A percentile compares a stretch with the other conserved stretches of the same genome.
Evolutionary conservation across 805 yeast genomes (phyloP).

Genomic region (Yarrowia keelungensis): DNA sequence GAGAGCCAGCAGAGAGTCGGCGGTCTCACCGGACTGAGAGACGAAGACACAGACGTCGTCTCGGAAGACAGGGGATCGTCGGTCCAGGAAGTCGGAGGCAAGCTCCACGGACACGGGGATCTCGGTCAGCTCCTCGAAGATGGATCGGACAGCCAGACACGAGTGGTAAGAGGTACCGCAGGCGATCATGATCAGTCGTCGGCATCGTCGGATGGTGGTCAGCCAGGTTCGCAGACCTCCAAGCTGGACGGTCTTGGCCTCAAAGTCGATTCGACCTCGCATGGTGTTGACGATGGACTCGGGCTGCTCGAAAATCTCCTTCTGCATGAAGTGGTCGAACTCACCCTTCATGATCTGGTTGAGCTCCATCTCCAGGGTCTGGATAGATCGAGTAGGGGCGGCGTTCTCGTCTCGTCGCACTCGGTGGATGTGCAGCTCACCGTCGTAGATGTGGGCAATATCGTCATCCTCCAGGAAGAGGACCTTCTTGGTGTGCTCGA

Average conservation of each 20-base stretch:
- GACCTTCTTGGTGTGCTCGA: constrained; percentile 96
- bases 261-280: constrained; percentile 98
- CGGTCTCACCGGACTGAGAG: constrained; percentile 99
- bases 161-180: constrained; percentile 99
- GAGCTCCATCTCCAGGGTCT: constrained; percentile 94
- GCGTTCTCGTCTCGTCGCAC: constrained; percentile 82
- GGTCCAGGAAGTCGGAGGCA: constrained; percentile 93
- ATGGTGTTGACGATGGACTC: constrained; percentile 97
- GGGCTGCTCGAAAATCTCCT: constrained; percentile 98
- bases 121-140: constrained; percentile 95
- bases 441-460: constrained; percentile 97
- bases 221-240: constrained; percentile 91
- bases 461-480: constrained; percentile 97
- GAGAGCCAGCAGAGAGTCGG: constrained; percentile 93
- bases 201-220: constrained; percentile 88
- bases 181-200: constrained; percentile 97
- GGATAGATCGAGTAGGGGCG: constrained; percentile 94
- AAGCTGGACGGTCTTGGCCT: constrained; percentile 71
- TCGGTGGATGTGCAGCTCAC: constrained; percentile 98
- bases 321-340: constrained; percentile 96
- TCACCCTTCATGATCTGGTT: constrained; percentile 98
- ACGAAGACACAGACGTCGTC: constrained; percentile 98
- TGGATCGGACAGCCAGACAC: constrained; percentile 94
- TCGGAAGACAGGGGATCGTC: constrained; percentile 96
- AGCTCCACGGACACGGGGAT: constrained; percentile 91